Conservation (phyloP, 805 yeast species). For the Tetrapisispora namnaoensis region DNA sequence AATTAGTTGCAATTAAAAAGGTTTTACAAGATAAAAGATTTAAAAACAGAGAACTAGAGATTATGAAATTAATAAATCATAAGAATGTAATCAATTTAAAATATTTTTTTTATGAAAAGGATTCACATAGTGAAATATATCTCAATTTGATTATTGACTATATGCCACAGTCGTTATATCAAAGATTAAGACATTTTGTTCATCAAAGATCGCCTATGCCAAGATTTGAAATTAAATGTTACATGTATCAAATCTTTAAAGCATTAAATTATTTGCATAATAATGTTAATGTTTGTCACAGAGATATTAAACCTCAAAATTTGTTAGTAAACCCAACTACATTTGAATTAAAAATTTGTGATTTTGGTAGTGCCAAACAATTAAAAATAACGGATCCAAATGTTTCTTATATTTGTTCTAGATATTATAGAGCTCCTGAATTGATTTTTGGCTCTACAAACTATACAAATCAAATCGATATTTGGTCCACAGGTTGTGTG, state of each 20-base stretch:
- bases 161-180: constrained; percentile 92
- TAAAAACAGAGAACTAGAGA: constrained; percentile 89
- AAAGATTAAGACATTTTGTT: constrained; percentile 79
- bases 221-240: constrained; percentile 72
- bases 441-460: constrained; percentile 94
- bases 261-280: constrained; percentile 72
- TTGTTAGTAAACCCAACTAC: constrained; percentile 73
- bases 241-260: constrained; percentile 69
- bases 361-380: constrained; percentile 91
- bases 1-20: constrained; percentile 84
- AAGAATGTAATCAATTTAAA: constrained; percentile 79
- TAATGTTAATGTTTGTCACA: constrained; percentile 71
- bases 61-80: constrained; percentile 84
- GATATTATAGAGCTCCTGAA: constrained; percentile 97
- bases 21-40: constrained; percentile 94
- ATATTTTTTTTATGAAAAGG: constrained; percentile 81
- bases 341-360: constrained; percentile 85
- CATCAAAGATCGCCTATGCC: constrained; percentile 76
- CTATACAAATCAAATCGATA: constrained; percentile 91
- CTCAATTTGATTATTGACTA: constrained; percentile 82
- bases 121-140: constrained; percentile 46
- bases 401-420: constrained; percentile 90
- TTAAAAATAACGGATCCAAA: constrained; percentile 86
- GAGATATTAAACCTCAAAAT: constrained; percentile 94
- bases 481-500: constrained; percentile 97